A percentile compares a stretch with the other conserved stretches of the same genome.
Conservation (phyloP, 495 filamentous ascomycete genomes). For the Tuber umbilicatum region DNA sequence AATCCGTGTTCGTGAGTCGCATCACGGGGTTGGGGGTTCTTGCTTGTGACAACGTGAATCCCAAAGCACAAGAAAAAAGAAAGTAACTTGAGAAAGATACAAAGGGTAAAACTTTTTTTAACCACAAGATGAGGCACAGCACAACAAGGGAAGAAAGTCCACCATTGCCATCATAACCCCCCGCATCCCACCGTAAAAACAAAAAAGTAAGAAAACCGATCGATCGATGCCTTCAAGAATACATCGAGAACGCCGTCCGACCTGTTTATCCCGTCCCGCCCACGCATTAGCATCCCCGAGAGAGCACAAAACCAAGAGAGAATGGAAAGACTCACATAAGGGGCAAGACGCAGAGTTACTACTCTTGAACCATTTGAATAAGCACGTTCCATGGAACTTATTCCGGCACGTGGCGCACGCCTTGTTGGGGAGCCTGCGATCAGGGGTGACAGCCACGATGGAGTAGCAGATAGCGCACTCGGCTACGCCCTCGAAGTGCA, state of each 20-base stretch:
- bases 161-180: neutral
- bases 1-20: neutral
- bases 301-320: neutral
- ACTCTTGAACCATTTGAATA: conserved; percentile 94
- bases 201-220: neutral
- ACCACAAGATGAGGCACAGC: neutral
- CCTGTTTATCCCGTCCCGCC: neutral
- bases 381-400: conserved; percentile 78
- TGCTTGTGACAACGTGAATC: neutral
- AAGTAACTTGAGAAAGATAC: neutral
- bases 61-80: neutral
- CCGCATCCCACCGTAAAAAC: neutral
- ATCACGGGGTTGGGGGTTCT: neutral
- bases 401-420: conserved; percentile 90
- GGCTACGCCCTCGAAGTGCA: conserved; percentile 81
- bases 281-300: neutral
- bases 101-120: neutral
- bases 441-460: conserved; percentile 63
- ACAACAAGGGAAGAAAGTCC: neutral
- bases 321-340: conserved; percentile 51
- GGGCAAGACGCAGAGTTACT: conserved; percentile 85
- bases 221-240: neutral
- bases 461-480: conserved; percentile 98
- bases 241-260: conserved; percentile 1
- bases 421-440: conserved; percentile 84